phyloP scores from a whole-genome alignment of 441 rosid species.

The Euphorbia schlechtendalii region DNA sequence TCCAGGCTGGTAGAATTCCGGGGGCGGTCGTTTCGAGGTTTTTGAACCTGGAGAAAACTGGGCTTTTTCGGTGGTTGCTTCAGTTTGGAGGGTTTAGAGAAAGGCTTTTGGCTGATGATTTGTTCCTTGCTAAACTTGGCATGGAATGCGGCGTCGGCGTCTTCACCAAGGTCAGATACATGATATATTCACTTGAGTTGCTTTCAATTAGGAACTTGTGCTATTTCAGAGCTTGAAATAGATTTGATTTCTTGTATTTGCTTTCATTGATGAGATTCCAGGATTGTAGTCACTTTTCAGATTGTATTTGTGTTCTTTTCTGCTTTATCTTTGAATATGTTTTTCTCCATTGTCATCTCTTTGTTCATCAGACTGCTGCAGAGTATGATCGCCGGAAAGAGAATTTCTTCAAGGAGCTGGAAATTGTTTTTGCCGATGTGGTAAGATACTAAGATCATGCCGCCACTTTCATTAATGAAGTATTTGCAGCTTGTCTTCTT shows the following conservation, averaged over 20 bases:
- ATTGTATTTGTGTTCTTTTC: too few relatives aligned
- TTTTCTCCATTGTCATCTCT: not conserved
- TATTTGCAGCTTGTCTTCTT: too few relatives aligned
- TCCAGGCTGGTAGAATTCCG: conserved; percentile 67
- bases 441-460: conserved; percentile 43
- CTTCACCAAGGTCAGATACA: conserved; percentile 65
- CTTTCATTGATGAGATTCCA: too few relatives aligned
- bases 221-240: too few relatives aligned
- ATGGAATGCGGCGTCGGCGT: conserved; percentile 95
- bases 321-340: not conserved
- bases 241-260: too few relatives aligned
- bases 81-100: conserved; percentile 83
- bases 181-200: too few relatives aligned
- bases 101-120: conserved; percentile 87
- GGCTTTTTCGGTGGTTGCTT: conserved; percentile 57
- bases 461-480: not conserved
- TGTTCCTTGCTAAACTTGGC: conserved; percentile 73
- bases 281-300: too few relatives aligned
- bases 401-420: conserved; percentile 85
- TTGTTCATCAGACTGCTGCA: conserved; percentile 63
- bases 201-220: too few relatives aligned
- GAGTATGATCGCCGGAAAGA: conserved; percentile 87
- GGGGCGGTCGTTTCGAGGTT: conserved; percentile 64
- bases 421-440: conserved; percentile 92
- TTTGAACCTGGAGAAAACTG: conserved; percentile 61